phyloP scores from a whole-genome alignment of 805 yeast species.

The Cyberlindnera nakhonratchasimensis region DNA sequence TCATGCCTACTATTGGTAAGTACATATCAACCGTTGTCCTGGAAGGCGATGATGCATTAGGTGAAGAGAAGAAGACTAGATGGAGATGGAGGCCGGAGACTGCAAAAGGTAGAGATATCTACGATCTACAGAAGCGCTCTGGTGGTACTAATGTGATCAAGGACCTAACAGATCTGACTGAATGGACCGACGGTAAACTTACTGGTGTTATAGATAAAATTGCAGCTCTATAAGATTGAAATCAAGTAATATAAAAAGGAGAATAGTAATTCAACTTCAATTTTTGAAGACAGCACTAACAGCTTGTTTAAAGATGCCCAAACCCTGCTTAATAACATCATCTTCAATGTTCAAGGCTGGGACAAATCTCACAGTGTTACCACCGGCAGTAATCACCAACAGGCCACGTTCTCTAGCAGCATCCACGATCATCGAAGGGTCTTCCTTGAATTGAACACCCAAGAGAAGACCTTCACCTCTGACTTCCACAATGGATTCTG shows the following conservation, averaged over 20 bases:
- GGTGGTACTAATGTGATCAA: slow-evolving; percentile 31
- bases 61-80: slow-evolving; percentile 23
- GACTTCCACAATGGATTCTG: slow-evolving; percentile 58
- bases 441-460: slow-evolving; percentile 72
- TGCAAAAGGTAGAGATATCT: slow-evolving; percentile 27
- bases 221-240: background rate
- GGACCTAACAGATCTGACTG: slow-evolving; percentile 27
- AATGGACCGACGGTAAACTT: slow-evolving; percentile 25
- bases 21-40: slow-evolving; percentile 31
- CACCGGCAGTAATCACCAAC: slow-evolving; percentile 86
- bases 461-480: slow-evolving; percentile 88
- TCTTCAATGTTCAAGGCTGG: slow-evolving; percentile 87
- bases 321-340: slow-evolving; percentile 65
- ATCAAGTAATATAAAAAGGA: background rate
- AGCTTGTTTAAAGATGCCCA: slow-evolving; percentile 62
- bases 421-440: slow-evolving; percentile 59
- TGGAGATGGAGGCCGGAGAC: slow-evolving; percentile 38
- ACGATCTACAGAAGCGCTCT: slow-evolving; percentile 26
- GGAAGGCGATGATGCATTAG: slow-evolving; percentile 30
- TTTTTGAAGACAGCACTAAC: slow-evolving; percentile 33
- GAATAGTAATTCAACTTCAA: background rate
- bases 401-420: slow-evolving; percentile 78
- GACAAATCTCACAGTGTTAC: slow-evolving; percentile 83
- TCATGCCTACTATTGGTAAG: slow-evolving; percentile 35
- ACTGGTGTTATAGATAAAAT: slow-evolving; percentile 1